Base-by-base conservation (phyloP, 2,329 filamentous ascomycete species). In the Lasiodiplodia theobromae region DNA sequence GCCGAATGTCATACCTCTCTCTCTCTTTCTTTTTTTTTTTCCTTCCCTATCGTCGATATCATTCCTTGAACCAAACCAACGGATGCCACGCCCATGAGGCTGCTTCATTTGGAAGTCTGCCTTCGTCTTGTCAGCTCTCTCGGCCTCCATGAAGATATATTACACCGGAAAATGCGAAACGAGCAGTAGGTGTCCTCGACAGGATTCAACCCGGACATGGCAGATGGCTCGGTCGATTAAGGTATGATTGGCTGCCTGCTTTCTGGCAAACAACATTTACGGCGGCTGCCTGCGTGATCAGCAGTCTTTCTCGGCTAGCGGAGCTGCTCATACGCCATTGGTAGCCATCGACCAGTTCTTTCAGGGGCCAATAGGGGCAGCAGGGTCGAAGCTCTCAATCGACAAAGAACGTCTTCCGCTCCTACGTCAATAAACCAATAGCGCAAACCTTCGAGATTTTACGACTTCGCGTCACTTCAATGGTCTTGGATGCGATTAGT, bases 301-400 rank as follows among this genome's bases (percentile, higher is more conserved):
- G 37, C 57, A 60, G 21, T 47, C 16, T 44, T 53, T n/a, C 16
- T 60, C 57, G 57, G 57, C 38, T 60, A 60, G 14, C 21, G 57
- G 57, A 60, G 47, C 38, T 31, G 23, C 23, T 31, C 23, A n/a
- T 18, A 25, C 37, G 57, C 57, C 34, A 47, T 47, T 25, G 38
- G 37, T 40, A 60, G 37, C 38, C 4, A 7, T n/a, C 2, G 57
- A 28, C 25, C 57, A 47, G 57, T 23, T 57, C 54, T n/a, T n/a
- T 63, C 58, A 63, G 58, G 58, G 58, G 58, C 40, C 58, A 49
- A 63, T 63, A 60, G 58, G 58, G 40, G 40, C 58, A 18, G 38
- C 10, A 21, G n/a, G 40, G 21, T 28, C 40, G 40, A 44, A 28
- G 31, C 40, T 21, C 18, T n/a, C 49, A 63, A 63, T 34, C 16